phyloP scores from a whole-genome alignment of 352 stramenopile genomes.

The Lagenidium sp. region DNA sequence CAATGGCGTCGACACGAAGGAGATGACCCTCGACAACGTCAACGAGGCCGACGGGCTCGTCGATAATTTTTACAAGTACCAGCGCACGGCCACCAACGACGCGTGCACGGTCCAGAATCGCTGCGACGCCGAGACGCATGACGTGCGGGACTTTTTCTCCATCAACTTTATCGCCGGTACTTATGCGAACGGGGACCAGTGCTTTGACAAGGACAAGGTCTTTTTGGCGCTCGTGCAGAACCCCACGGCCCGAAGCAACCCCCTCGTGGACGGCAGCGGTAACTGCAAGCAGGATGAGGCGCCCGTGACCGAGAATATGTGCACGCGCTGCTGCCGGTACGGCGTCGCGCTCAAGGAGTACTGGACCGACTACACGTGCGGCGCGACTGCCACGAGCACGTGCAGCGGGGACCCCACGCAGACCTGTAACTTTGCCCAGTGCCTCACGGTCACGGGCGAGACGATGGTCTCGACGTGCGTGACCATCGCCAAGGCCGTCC shows the following conservation, averaged over 20 bases:
- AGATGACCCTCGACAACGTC: background rate
- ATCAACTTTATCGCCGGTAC: background rate
- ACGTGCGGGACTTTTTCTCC: background rate
- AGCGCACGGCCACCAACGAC: background rate
- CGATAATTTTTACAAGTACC: background rate
- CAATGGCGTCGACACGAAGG: background rate
- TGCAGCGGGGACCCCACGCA: slow-evolving; percentile 1
- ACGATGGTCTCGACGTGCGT: slow-evolving; percentile 1
- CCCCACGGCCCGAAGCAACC: background rate
- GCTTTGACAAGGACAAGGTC: background rate
- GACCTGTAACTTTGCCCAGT: slow-evolving; percentile 9
- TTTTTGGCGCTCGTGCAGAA: background rate
- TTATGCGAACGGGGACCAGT: background rate
- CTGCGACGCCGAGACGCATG: background rate
- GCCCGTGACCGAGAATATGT: background rate
- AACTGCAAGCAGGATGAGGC: background rate
- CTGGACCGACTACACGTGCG: slow-evolving; percentile 11
- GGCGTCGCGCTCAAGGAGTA: slow-evolving; percentile 8
- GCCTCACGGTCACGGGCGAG: slow-evolving; percentile 3
- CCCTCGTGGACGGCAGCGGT: background rate
- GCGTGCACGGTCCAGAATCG: background rate
- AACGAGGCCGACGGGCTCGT: background rate
- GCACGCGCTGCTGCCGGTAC: slow-evolving; percentile 7
- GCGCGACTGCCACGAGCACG: background rate
- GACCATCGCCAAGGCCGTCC: background rate